phyloP scores from a whole-genome alignment of 306 rosid species.

The Vigna mungo region DNA sequence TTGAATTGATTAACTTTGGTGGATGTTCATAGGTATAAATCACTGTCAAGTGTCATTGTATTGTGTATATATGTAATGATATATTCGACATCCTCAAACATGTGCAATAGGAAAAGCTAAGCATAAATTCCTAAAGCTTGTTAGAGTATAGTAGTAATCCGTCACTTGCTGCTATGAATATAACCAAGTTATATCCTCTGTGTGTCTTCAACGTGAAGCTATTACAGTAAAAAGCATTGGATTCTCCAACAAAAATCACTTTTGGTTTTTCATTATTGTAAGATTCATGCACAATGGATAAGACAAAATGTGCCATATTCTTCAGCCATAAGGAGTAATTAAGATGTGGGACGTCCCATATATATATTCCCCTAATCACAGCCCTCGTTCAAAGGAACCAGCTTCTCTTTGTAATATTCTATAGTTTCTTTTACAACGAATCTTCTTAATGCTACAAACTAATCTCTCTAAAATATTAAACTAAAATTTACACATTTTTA shows the following conservation, averaged over 20 bases:
- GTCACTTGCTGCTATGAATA: conserved; percentile 39
- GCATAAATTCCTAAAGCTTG: conserved; percentile 51
- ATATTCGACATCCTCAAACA: conserved; percentile 48
- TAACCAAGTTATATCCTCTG: conserved; percentile 2
- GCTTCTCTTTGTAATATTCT: conserved; percentile 51
- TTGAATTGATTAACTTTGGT: conserved; percentile 35
- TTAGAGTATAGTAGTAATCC: neutral
- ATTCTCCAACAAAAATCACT: conserved; percentile 68
- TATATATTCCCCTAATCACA: conserved; percentile 54
- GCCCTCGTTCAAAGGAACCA: conserved; percentile 52
- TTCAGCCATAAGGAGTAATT: conserved; percentile 46
- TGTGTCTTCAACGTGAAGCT: conserved; percentile 69
- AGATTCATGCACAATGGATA: conserved; percentile 68
- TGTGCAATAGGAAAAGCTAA: conserved; percentile 49
- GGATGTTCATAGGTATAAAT: conserved; percentile 42
- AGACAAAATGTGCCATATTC: conserved; percentile 71
- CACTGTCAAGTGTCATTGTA: conserved; percentile 51
- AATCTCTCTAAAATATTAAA: neutral
- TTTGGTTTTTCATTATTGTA: conserved; percentile 46
- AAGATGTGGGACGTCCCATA: conserved; percentile 47
- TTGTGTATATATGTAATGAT: conserved; percentile 37
- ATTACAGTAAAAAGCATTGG: conserved; percentile 66
- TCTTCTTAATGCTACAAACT: too few relatives aligned
- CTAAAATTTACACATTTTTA: too few relatives aligned
- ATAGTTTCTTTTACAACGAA: conserved; percentile 18